phyloP scores from a whole-genome alignment of 1,284 basidiomycete species.

The Trametes polyzona region DNA sequence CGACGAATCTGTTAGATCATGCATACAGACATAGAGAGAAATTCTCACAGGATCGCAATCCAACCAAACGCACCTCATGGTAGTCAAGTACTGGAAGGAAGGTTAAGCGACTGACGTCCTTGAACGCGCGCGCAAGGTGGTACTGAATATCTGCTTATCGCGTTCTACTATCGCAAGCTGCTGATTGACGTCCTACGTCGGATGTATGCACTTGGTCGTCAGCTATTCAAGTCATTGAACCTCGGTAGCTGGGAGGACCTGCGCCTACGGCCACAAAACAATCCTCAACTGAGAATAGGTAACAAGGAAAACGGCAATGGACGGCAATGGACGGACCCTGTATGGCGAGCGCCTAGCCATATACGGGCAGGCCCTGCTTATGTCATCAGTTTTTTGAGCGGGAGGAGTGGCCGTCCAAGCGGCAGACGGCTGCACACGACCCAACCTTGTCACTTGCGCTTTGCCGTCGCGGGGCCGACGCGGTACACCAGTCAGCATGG shows the following conservation, averaged over 20 bases:
- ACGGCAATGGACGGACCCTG: background rate
- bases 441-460: background rate
- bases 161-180: too few relatives aligned
- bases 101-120: too few relatives aligned
- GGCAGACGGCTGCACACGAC: constrained; percentile 1
- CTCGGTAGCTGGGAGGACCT: too few relatives aligned
- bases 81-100: background rate
- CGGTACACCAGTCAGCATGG: constrained; percentile 48
- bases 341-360: background rate
- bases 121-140: too few relatives aligned
- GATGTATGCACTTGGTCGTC: too few relatives aligned
- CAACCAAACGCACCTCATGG: constrained; percentile 48
- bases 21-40: background rate
- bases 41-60: constrained; percentile 58
- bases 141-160: too few relatives aligned
- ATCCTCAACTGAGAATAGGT: background rate
- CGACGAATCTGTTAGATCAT: background rate
- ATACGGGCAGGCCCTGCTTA: constrained; percentile 21
- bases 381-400: constrained; percentile 31
- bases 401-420: too few relatives aligned
- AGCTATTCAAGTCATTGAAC: too few relatives aligned
- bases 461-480: background rate
- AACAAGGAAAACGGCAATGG: background rate
- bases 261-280: too few relatives aligned
- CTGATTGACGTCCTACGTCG: too few relatives aligned